Conservation (phyloP, 192 early-diverging fungal genomes). For the Martensiomyces pterosporus region DNA sequence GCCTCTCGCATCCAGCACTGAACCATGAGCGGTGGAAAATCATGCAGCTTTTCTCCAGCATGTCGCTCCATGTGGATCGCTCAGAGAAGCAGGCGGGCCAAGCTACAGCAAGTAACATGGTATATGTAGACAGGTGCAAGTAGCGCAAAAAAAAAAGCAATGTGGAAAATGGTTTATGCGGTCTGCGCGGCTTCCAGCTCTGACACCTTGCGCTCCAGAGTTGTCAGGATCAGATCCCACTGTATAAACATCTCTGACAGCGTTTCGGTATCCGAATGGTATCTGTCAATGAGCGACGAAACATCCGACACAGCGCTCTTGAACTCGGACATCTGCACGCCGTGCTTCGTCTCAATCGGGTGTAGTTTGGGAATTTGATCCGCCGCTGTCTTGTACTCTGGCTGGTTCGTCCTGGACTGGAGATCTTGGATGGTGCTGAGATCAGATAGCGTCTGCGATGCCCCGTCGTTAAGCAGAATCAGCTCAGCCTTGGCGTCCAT, state of each 20-base stretch:
- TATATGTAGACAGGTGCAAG: too few species aligned
- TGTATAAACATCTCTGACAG: slow-evolving; percentile 41
- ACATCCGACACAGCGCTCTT: slow-evolving; percentile 23
- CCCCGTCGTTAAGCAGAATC: slow-evolving; percentile 30
- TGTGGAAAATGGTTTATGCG: not conserved
- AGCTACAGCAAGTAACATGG: too few species aligned
- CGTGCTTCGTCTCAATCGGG: slow-evolving; percentile 24
- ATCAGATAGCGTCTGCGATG: slow-evolving; percentile 21
- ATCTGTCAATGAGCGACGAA: slow-evolving; percentile 35
- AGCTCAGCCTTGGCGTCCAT: slow-evolving; percentile 37
- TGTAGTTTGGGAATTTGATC: slow-evolving; percentile 14
- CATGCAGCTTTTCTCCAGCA: too few species aligned
- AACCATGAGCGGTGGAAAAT: too few species aligned
- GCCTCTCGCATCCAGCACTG: too few species aligned
- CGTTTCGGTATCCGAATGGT: slow-evolving; percentile 38
- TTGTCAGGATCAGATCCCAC: slow-evolving; percentile 34
- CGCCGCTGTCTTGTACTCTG: slow-evolving; percentile 37
- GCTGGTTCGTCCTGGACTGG: slow-evolving; percentile 33
- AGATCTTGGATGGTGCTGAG: slow-evolving; percentile 32
- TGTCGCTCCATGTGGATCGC: too few species aligned
- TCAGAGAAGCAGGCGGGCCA: too few species aligned
- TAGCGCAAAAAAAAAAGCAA: not conserved
- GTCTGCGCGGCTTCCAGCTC: slow-evolving; percentile 12
- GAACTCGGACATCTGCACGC: slow-evolving; percentile 19
- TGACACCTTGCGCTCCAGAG: slow-evolving; percentile 32